Evolutionary conservation across 2,329 filamentous ascomycete genomes (phyloP).

Genomic region (Setomelanomma holmii): DNA sequence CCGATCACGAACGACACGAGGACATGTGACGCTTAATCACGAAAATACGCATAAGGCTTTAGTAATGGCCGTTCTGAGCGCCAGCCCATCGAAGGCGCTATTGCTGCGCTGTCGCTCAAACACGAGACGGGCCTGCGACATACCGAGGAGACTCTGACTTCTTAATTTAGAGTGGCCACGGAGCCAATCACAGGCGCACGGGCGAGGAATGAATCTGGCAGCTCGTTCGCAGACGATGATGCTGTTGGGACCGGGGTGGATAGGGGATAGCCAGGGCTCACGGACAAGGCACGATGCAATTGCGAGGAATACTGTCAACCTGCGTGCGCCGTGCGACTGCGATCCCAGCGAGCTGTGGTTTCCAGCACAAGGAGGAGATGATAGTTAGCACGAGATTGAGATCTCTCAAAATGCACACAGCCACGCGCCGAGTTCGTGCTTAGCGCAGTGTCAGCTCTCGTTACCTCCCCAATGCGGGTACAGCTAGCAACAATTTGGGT

Average conservation of each 20-base stretch:
- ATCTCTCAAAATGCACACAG: constrained; percentile 12
- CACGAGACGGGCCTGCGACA: constrained; percentile 19
- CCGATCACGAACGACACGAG: constrained; percentile 13
- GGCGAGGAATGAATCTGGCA: constrained; percentile 12
- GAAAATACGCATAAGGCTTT: background rate
- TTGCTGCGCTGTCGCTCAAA: constrained; percentile 8
- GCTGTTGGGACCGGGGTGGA: constrained; percentile 14
- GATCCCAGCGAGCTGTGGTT: background rate
- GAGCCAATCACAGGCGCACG: constrained; percentile 25
- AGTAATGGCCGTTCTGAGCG: background rate
- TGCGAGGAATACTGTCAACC: background rate
- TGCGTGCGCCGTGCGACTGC: background rate
- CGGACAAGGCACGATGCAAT: background rate
- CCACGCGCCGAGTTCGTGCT: constrained; percentile 18
- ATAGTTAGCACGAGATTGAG: background rate
- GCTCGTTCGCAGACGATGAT: constrained; percentile 13
- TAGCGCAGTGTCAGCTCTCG: constrained; percentile 11
- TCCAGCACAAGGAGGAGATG: background rate
- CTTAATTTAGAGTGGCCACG: constrained; percentile 37
- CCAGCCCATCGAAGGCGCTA: constrained; percentile 1
- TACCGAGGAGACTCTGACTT: constrained; percentile 22
- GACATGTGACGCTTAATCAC: constrained; percentile 7
- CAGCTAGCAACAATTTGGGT: constrained; percentile 14
- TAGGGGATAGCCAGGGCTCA: background rate
- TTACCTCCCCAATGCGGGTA: constrained; percentile 19